Evolutionary conservation across 345 rosid species (phyloP).

Genomic region (Gossypium longicalyx): DNA sequence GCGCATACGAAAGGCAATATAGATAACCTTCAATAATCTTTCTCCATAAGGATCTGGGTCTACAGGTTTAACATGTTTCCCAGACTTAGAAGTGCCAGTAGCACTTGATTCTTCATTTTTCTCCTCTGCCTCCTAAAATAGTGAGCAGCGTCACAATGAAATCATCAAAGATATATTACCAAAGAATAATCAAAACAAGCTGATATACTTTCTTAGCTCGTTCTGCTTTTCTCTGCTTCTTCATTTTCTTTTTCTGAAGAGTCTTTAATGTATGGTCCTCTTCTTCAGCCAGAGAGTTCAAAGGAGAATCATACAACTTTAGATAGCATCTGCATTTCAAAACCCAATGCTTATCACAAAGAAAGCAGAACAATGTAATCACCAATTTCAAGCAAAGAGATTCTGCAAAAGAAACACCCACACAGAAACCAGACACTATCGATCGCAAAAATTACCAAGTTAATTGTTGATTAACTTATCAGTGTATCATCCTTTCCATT

Average conservation of each 20-base stretch:
- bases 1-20: neutral
- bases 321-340: conserved; percentile 75
- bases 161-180: conserved; percentile 8
- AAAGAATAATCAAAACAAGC: conserved; percentile 8
- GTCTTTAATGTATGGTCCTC: conserved; percentile 75
- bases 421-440: neutral
- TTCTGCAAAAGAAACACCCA: neutral
- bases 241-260: conserved; percentile 90
- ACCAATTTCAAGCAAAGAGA: neutral
- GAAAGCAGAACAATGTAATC: neutral
- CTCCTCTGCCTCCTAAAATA: conserved; percentile 80
- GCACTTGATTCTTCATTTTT: conserved; percentile 79
- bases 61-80: conserved; percentile 83
- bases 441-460: neutral
- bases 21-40: conserved; percentile 77
- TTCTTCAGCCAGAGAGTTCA: conserved; percentile 65
- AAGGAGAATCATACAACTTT: conserved; percentile 78
- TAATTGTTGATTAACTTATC: neutral
- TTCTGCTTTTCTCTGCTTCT: conserved; percentile 93
- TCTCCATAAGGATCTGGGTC: conserved; percentile 96
- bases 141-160: conserved; percentile 18
- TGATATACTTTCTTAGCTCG: conserved; percentile 83
- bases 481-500: neutral
- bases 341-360: conserved; percentile 12
- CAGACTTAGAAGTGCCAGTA: conserved; percentile 67